Evolutionary conservation across 2,329 filamentous ascomycete species (phyloP), one percentile per base, ranked within the genome.

Genomic region (Clonostachys sp.): DNA sequence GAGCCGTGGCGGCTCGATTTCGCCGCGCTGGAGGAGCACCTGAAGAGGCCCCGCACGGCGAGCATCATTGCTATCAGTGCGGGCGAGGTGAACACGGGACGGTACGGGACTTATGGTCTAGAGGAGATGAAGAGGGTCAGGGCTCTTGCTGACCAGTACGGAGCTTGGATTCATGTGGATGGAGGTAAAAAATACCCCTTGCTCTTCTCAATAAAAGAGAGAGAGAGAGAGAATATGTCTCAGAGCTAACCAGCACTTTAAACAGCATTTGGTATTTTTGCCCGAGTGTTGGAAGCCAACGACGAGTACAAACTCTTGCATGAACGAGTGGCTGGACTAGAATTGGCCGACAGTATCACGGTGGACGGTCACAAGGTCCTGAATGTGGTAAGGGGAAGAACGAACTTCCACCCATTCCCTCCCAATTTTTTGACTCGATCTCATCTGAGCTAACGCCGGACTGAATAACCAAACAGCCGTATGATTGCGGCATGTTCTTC

Each of bases 401-500:
- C 24, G 24, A 30, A 30, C 24, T 30, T 30, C 24, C 24, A 30
- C 24, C 24, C 3, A 30, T 30, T 30, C 24, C 24, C n/a, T n/a
- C 5, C 24, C 24, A 30, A 30, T 30, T 30, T 30, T 30, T 30
- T 30, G 24, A 30, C 24, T 30, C 24, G 24, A 30, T 30, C 8
- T 30, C 24, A 30, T 2, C 24, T 30, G 24, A 30, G 24, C 10
- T 41, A 34, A 41, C 5, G 16, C 8, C n/a, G n/a, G n/a, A n/a
- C n/a, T n/a, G n/a, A n/a, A 8, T 42, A 58, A 42, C 34, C 18
- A 36, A 10, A 18, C 46, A 84, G 77, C 91, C 92, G 0, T 96
- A 96, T 58, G 92, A 96, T 64, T 91, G 86, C 57, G 92, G 91
- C 41, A 86, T 96, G 66, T 95, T 96, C 74, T 80, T 95, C 56